phyloP scores from a whole-genome alignment of 2,329 filamentous ascomycete species.

The Colletotrichum melonis region DNA sequence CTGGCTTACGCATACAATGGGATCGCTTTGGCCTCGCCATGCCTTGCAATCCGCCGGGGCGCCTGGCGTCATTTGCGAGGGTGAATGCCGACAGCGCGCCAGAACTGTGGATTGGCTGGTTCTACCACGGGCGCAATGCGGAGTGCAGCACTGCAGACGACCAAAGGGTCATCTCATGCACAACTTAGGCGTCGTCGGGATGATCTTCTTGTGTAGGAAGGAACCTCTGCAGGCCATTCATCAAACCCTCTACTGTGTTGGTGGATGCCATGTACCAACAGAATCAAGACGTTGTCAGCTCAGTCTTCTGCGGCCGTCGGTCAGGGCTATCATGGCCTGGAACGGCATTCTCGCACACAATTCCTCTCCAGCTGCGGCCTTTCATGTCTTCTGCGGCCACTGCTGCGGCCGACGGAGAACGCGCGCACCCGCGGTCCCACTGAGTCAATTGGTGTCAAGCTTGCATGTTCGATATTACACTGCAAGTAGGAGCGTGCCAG shows the following conservation, averaged over 20 bases:
- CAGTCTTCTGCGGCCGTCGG: no score
- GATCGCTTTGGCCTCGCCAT: neutral
- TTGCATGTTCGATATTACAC: conserved; percentile 1
- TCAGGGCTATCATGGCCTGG: no score
- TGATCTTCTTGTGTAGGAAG: neutral
- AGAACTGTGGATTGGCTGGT: neutral
- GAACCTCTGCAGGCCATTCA: neutral
- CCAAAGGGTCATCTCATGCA: neutral
- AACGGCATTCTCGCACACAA: no score
- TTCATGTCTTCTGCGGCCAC: conserved; percentile 7
- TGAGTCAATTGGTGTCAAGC: neutral
- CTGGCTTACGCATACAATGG: neutral
- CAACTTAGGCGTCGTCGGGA: neutral
- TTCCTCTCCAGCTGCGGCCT: neutral
- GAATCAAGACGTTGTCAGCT: no score
- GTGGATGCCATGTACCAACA: no score
- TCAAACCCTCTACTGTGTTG: neutral
- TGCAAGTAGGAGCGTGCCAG: neutral
- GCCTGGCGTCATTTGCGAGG: neutral
- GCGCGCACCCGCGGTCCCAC: neutral
- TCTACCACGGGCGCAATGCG: neutral
- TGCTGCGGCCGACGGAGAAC: neutral
- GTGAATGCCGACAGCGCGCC: neutral
- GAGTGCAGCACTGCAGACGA: conserved; percentile 2
- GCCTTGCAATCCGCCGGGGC: neutral